phyloP scores from a whole-genome alignment of 1,139 yeast species.

The Yamadazyma jaroonii region DNA sequence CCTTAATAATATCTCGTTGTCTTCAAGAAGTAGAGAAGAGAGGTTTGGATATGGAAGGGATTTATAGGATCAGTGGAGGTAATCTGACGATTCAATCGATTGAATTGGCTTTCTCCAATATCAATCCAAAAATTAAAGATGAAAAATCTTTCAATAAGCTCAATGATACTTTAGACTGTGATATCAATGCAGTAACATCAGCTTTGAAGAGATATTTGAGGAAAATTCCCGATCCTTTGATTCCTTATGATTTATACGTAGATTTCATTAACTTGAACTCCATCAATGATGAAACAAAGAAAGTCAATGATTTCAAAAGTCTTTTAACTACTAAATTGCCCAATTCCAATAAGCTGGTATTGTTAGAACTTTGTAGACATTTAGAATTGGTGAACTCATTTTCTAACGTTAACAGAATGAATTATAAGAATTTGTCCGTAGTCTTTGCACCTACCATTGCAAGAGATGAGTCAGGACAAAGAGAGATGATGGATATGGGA shows the following conservation, averaged over 20 bases:
- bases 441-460: conserved; percentile 95
- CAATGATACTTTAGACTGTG: conserved; percentile 55
- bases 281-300: conserved; percentile 25
- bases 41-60: conserved; percentile 77
- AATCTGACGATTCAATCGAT: conserved; percentile 67
- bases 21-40: conserved; percentile 73
- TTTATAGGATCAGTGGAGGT: conserved; percentile 90
- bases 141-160: conserved; percentile 39
- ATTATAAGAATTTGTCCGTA: conserved; percentile 74
- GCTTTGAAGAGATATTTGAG: conserved; percentile 85
- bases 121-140: conserved; percentile 24
- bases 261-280: conserved; percentile 54
- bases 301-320: conserved; percentile 25
- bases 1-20: conserved; percentile 71
- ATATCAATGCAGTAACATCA: conserved; percentile 83
- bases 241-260: conserved; percentile 68
- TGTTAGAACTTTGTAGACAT: conserved; percentile 61
- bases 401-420: conserved; percentile 68
- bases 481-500: conserved; percentile 85
- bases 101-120: conserved; percentile 42
- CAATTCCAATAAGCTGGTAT: conserved; percentile 58
- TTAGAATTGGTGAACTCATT: conserved; percentile 52
- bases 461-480: conserved; percentile 75
- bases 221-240: conserved; percentile 80
- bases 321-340: conserved; percentile 52